These are phyloP conservation scores for Helicostylum pulchrum DNA, from an alignment of 192 early-diverging fungal species.

Conservation along the genomic window DNA sequence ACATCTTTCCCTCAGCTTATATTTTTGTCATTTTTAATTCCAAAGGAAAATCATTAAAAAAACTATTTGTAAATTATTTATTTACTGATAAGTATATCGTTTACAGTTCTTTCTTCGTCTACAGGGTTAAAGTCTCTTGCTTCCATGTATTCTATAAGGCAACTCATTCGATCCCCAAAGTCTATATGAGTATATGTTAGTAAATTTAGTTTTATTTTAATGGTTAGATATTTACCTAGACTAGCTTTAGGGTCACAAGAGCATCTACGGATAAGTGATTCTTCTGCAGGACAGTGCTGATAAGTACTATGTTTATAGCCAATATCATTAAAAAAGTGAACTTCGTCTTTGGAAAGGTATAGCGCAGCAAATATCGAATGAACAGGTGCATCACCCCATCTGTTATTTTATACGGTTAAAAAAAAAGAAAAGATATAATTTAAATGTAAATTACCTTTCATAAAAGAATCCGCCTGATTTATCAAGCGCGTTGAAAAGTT, in stretches of 20 bases:
- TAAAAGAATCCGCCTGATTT: constrained; percentile 67
- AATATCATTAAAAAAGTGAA: constrained; percentile 73
- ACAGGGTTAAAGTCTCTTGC: background rate
- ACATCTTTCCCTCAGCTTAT: too few relatives aligned
- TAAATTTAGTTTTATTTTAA: background rate
- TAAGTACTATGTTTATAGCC: constrained; percentile 46
- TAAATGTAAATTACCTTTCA: constrained; percentile 41
- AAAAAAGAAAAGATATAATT: background rate
- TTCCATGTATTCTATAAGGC: constrained; percentile 14
- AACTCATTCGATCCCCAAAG: constrained; percentile 19
- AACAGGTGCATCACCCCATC: constrained; percentile 75
- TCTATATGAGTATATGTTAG: background rate
- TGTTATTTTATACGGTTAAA: constrained; percentile 18
- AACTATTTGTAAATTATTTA: background rate
- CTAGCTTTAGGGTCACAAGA: constrained; percentile 9
- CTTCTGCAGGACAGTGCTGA: constrained; percentile 21
- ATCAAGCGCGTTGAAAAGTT: constrained; percentile 62
- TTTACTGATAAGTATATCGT: constrained; percentile 8
- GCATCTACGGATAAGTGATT: constrained; percentile 8
- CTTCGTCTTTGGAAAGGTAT: constrained; percentile 51
- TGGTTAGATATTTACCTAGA: constrained; percentile 1
- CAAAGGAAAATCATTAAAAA: too few relatives aligned
- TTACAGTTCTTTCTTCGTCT: constrained; percentile 9
- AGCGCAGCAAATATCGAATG: constrained; percentile 63
- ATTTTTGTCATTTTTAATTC: too few relatives aligned